Base-by-base conservation (phyloP, 1,139 yeast genomes). In the Candida sp. region DNA sequence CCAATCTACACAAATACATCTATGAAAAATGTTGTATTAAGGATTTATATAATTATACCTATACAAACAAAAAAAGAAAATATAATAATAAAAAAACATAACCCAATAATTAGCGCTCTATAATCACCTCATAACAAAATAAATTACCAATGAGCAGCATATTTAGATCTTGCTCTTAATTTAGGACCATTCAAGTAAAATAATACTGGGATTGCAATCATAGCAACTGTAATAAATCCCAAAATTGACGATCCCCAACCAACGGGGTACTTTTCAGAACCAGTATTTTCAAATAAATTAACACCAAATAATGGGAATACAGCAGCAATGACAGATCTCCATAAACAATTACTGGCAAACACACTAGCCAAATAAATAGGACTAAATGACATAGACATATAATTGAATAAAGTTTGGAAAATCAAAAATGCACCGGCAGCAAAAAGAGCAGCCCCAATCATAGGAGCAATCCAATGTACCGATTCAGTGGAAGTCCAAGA, bases 221-320 rank as follows among this genome's bases (percentile, higher is more conserved):
- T 66, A 3, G 51, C 63, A 27, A 69, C 44, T 3, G 73, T 53
- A 36, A 79, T 57, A 43, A 72, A 70, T 0, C 73, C 83, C 42
- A 80, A 54, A 15, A 80, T 52, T 8, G 77, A 66, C 1, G 77
- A 66, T 2, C 84, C 85, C 79, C 79, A 77, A 0, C 71, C 85
- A 7, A 78, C 81, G 3, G 83, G 82, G 53, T 66, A 80, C 39
- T 66, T 70, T 1, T 65, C 51, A 7, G 72, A 69, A 2, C 67
- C 69, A 42, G 78, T 57, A 51, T 76, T 75, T 35, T 58, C 49
- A 52, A 71, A 82, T 70, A 82, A 66, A 1, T 74, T 69, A 39
- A 63, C 58, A 4, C 83, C 86, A 55, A 82, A 81, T 40, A 82
- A 62, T 36, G 88, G 87, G 68, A 82, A 82, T 4, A 77, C 77